Conservation (phyloP, 2,329 filamentous ascomycete species). For the Neopestalotiopsis sp. region DNA sequence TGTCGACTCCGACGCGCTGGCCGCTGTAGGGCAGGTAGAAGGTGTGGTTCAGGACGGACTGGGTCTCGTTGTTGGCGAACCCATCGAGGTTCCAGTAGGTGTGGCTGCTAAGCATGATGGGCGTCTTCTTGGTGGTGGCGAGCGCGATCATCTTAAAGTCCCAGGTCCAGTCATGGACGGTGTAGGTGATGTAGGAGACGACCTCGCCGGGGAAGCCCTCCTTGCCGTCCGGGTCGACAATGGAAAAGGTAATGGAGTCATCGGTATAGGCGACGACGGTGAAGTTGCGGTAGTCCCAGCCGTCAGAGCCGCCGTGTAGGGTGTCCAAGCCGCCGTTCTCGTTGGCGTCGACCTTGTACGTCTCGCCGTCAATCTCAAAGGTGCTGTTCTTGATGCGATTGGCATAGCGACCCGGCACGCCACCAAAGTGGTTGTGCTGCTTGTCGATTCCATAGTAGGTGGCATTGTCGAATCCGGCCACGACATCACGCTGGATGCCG, state of each 20-base stretch:
- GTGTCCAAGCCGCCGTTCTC: conserved; percentile 69
- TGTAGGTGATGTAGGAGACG: conserved; percentile 76
- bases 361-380: conserved; percentile 69
- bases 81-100: conserved; percentile 86
- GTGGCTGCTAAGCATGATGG: conserved; percentile 79
- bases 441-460: conserved; percentile 69
- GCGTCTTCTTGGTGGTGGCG: conserved; percentile 75
- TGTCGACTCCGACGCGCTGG: conserved; percentile 71
- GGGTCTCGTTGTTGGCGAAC: conserved; percentile 75
- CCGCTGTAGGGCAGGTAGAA: conserved; percentile 76
- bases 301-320: conserved; percentile 72
- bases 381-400: conserved; percentile 82
- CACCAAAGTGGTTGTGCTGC: conserved; percentile 73
- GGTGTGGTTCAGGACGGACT: conserved; percentile 71
- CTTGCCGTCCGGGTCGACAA: conserved; percentile 75
- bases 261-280: conserved; percentile 72
- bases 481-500: conserved; percentile 72
- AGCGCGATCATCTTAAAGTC: conserved; percentile 75
- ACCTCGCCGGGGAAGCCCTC: conserved; percentile 83
- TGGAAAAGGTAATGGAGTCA: conserved; percentile 75
- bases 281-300: conserved; percentile 82
- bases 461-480: conserved; percentile 79
- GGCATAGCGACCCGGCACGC: conserved; percentile 78
- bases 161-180: conserved; percentile 70
- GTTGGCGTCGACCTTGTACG: conserved; percentile 66